These are phyloP conservation scores for Colletotrichum aenigma DNA, from an alignment of 2,329 filamentous ascomycete species.

Conservation along the genomic window DNA sequence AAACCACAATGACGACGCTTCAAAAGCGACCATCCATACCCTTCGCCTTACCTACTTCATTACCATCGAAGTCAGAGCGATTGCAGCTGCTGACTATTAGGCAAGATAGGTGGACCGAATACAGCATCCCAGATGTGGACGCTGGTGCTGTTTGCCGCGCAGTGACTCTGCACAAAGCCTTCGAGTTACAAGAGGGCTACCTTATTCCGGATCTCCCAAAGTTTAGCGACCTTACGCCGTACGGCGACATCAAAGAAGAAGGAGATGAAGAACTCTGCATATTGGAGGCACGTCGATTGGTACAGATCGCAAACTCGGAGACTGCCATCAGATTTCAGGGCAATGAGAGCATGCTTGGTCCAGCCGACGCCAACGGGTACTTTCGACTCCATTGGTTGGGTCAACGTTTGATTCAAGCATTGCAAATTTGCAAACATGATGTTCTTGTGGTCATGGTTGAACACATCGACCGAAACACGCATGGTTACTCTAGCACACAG, in stretches of 20 bases:
- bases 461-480: background rate
- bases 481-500: background rate
- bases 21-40: background rate
- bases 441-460: background rate
- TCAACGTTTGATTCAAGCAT: background rate
- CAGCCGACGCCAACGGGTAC: background rate
- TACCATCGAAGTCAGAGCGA: background rate
- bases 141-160: background rate
- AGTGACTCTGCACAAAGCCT: background rate
- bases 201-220: rapidly evolving
- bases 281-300: background rate
- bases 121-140: rapidly evolving
- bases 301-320: rapidly evolving
- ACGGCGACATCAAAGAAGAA: background rate
- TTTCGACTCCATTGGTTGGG: background rate
- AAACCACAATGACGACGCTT: background rate
- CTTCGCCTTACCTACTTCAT: background rate
- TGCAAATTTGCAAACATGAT: background rate
- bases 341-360: background rate
- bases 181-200: background rate
- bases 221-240: background rate
- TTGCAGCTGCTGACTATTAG: background rate
- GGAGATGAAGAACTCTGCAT: background rate
- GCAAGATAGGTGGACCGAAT: background rate
- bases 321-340: background rate